These are phyloP conservation scores for Rubus parviflorus DNA, from an alignment of 306 rosid species.

Conservation along the genomic window DNA sequence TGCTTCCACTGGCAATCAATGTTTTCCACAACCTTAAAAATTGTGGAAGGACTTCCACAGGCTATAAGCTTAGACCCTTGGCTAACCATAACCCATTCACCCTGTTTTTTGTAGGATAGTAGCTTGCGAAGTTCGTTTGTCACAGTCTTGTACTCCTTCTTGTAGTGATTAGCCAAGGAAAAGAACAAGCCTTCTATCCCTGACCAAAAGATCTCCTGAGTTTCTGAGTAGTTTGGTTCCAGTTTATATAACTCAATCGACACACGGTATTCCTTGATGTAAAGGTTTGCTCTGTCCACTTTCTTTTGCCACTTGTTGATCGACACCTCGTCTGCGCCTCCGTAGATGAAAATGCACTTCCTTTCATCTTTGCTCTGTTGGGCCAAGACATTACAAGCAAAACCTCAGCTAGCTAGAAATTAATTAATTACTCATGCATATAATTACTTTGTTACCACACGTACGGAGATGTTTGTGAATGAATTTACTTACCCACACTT, in stretches of 20 bases:
- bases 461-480: not conserved
- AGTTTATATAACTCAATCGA: slow-evolving; percentile 25
- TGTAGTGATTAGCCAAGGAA: slow-evolving; percentile 8
- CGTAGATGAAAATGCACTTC: slow-evolving; percentile 53
- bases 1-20: slow-evolving; percentile 38
- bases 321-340: slow-evolving; percentile 37
- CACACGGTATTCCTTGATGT: slow-evolving; percentile 27
- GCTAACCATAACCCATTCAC: slow-evolving; percentile 44
- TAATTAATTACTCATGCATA: too few species aligned
- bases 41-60: slow-evolving; percentile 33
- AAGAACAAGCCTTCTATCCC: slow-evolving; percentile 36
- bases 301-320: slow-evolving; percentile 31
- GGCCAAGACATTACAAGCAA: not conserved
- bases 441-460: not conserved
- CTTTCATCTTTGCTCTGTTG: slow-evolving; percentile 39
- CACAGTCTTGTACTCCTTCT: not conserved
- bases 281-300: slow-evolving; percentile 39
- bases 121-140: slow-evolving; percentile 43
- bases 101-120: slow-evolving; percentile 46
- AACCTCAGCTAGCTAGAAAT: not conserved
- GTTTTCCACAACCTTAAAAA: slow-evolving; percentile 34
- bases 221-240: not conserved
- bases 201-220: slow-evolving; percentile 37
- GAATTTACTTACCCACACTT: slow-evolving; percentile 27
- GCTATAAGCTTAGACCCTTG: slow-evolving; percentile 32